These are phyloP conservation scores for Agastache rugosa DNA, from an alignment of 257 asterid species.

Conservation along the genomic window DNA sequence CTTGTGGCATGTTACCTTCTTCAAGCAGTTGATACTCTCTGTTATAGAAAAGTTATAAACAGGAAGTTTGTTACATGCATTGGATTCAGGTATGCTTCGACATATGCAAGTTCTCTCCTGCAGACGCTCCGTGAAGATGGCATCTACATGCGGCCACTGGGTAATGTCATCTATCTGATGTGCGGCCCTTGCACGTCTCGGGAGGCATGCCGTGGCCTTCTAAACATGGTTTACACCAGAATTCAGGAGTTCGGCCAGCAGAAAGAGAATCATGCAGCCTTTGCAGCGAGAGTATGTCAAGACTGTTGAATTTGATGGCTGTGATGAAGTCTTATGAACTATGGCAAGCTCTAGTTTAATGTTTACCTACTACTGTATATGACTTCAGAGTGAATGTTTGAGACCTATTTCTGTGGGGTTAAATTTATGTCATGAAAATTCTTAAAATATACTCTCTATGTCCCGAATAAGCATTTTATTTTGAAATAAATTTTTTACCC, in stretches of 20 bases:
- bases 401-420: not conserved
- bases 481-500: too few species aligned
- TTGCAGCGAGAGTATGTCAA: constrained; percentile 9
- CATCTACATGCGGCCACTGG: constrained; percentile 87
- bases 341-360: not conserved
- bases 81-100: constrained; percentile 80
- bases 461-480: too few species aligned
- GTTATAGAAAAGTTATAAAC: not conserved
- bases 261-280: constrained; percentile 28
- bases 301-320: not conserved
- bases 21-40: not conserved
- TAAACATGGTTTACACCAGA: constrained; percentile 60
- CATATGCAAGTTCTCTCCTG: constrained; percentile 68
- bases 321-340: not conserved
- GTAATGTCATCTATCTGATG: constrained; percentile 86
- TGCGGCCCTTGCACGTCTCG: constrained; percentile 90
- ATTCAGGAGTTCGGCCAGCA: constrained; percentile 64
- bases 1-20: constrained; percentile 7
- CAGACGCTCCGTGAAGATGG: constrained; percentile 82
- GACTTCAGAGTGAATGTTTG: not conserved
- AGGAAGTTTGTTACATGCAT: constrained; percentile 6
- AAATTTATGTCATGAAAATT: not conserved
- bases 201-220: constrained; percentile 51
- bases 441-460: too few species aligned
- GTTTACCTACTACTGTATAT: not conserved